Evolutionary conservation across 2,329 filamentous ascomycete genomes (phyloP), one percentile per base, ranked within the genome.

Genomic region (Orbilia ellipsospora): DNA sequence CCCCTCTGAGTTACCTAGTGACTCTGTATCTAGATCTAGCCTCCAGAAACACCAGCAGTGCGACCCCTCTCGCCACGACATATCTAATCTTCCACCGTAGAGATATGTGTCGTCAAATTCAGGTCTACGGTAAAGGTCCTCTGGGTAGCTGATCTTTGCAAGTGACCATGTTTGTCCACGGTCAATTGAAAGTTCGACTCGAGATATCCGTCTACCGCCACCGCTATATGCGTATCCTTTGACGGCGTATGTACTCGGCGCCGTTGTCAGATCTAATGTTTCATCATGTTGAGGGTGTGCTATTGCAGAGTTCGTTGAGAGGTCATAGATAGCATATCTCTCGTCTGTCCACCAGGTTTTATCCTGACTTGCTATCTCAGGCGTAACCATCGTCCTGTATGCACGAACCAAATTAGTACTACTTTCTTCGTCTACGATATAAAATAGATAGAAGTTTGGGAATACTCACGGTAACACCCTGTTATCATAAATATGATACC

Each of bases 41-140:
- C 90, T 88, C 93, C 93, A 97, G 82, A 96, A 95, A 81, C 91
- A 96, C 93, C 93, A 97, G 81, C 92, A 95, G 82, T 96, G 96
- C 78, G 87, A 90, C 1, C 87, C 88, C 81, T 96, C 93, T 42
- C 92, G 86, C 90, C 90, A 93, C 63, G 87, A 88, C 87, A 96
- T 89, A 80, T 97, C 93, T 2, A 97, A 81, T 55, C 85, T 87
- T 1, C 93, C 92, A 3, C 92, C 93, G 77, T 88, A 96, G 0
- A 96, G 83, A 28, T 48, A 36, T n/a, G 83, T 83, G 67, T 88
- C 87, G 4, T 86, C 84, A 12, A 87, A 89, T 48, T 86, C 86
- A 12, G 85, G 85, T 20, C 88, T 85, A 28, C 93, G 89, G 81
- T 97, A 97, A 50, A 88, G 87, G 80, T 97, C 94, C 82, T 97